A percentile compares a stretch with the other conserved stretches of the same genome.
phyloP scores from a whole-genome alignment of 352 stramenopile species.

The Globisporangium iwayamae region DNA sequence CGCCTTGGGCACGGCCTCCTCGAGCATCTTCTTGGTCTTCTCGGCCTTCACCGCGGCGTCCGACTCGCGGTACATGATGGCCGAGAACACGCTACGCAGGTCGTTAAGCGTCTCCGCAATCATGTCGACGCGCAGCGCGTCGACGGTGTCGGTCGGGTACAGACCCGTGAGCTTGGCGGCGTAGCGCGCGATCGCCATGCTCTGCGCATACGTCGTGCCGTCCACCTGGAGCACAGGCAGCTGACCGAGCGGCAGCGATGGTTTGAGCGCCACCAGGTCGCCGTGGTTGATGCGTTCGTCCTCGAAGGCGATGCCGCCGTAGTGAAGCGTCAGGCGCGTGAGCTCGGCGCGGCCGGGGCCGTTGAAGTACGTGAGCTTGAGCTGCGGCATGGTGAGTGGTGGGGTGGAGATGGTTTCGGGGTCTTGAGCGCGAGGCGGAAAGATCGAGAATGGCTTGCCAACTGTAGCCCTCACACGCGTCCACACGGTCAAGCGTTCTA shows the following conservation, averaged over 20 bases:
- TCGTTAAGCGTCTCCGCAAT: constrained; percentile 18
- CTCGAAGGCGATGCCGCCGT: constrained; percentile 25
- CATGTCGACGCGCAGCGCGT: constrained; percentile 17
- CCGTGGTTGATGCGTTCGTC: constrained; percentile 20
- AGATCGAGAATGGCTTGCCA: background rate
- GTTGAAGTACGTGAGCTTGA: constrained; percentile 79
- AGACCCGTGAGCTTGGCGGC: constrained; percentile 22
- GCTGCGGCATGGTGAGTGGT: constrained; percentile 9
- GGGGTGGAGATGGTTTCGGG: background rate
- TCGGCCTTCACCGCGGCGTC: constrained; percentile 33
- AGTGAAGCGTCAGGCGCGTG: constrained; percentile 46
- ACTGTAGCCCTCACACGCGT: background rate
- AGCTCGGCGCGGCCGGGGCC: constrained; percentile 50
- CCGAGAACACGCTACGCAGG: background rate
- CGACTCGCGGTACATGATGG: constrained; percentile 3
- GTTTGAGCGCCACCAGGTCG: constrained; percentile 17
- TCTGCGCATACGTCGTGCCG: constrained; percentile 18
- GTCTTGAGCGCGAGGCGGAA: background rate
- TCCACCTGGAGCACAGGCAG: constrained; percentile 30
- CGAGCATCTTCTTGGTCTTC: constrained; percentile 32
- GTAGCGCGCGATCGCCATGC: constrained; percentile 30
- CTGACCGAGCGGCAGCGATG: constrained; percentile 25
- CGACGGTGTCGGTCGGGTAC: constrained; percentile 15
- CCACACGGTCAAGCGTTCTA: background rate
- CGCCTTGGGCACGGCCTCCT: constrained; percentile 25